Conservation (phyloP, 108 stramenopile species). For the Mediolabrus comicus region DNA sequence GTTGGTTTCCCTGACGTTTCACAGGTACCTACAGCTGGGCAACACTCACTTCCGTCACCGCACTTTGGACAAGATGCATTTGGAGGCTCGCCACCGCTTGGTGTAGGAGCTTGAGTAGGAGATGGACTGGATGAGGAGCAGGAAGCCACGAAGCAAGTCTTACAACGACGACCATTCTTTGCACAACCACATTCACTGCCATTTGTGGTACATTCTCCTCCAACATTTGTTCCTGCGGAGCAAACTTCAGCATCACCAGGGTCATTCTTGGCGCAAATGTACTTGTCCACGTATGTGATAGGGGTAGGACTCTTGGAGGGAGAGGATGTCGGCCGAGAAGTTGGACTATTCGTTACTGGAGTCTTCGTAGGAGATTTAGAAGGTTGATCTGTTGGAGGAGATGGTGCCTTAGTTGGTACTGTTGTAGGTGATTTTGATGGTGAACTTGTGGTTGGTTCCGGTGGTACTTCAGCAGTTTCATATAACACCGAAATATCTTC, state of each 20-base stretch:
- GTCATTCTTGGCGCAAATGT: not conserved
- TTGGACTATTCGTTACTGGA: not conserved
- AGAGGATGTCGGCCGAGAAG: not conserved
- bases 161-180: not conserved
- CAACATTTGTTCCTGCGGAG: no score
- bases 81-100: not conserved
- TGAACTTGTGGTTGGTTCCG: not conserved
- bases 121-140: not conserved
- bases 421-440: not conserved
- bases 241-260: no score
- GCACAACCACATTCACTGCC: not conserved
- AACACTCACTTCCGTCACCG: not conserved
- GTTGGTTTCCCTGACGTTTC: no score
- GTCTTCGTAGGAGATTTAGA: not conserved
- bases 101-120: not conserved
- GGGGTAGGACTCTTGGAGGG: not conserved
- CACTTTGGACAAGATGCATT: not conserved
- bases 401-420: not conserved
- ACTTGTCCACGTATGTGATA: not conserved
- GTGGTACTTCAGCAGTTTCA: not conserved
- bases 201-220: not conserved
- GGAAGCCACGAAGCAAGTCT: not conserved
- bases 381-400: not conserved
- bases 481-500: conserved; percentile 1
- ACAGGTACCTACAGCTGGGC: not conserved